A percentile compares a stretch with the other conserved stretches of the same genome.
These are phyloP conservation scores for Colletotrichum sp. DNA, from an alignment of 2,329 filamentous ascomycete genomes.

Conservation along the genomic window DNA sequence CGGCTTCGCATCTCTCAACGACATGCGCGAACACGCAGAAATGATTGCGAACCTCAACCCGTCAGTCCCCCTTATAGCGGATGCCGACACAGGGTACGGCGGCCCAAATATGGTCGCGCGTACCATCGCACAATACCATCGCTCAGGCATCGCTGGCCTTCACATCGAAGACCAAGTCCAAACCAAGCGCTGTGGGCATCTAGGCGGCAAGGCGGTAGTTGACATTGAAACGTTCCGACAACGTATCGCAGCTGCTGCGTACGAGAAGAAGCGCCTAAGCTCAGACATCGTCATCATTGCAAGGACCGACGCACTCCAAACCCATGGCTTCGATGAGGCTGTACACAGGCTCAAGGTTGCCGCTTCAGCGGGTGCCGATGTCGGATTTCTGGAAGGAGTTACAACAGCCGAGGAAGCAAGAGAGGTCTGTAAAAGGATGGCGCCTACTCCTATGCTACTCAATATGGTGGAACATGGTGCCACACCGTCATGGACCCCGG, in stretches of 20 bases:
- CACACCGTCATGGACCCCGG: background rate
- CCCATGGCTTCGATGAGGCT: background rate
- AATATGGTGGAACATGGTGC: background rate
- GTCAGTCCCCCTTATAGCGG: background rate
- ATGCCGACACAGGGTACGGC: background rate
- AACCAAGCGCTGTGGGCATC: background rate
- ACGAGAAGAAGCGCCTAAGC: background rate
- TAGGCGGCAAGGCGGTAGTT: background rate
- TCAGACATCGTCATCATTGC: background rate
- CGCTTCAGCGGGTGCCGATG: background rate
- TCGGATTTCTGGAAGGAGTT: background rate
- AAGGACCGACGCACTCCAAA: background rate
- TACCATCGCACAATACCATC: background rate
- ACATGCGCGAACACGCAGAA: background rate
- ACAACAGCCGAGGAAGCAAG: background rate
- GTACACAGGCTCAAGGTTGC: background rate
- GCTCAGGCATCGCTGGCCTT: background rate
- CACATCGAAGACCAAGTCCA: background rate
- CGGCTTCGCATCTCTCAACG: background rate
- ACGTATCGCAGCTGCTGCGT: background rate
- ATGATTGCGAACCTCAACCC: background rate
- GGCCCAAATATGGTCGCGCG: background rate
- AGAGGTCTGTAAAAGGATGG: background rate
- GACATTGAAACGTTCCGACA: background rate
- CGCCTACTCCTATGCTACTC: background rate